Evolutionary conservation across 495 filamentous ascomycete species (phyloP).

Genomic region (Neurospora sp.): DNA sequence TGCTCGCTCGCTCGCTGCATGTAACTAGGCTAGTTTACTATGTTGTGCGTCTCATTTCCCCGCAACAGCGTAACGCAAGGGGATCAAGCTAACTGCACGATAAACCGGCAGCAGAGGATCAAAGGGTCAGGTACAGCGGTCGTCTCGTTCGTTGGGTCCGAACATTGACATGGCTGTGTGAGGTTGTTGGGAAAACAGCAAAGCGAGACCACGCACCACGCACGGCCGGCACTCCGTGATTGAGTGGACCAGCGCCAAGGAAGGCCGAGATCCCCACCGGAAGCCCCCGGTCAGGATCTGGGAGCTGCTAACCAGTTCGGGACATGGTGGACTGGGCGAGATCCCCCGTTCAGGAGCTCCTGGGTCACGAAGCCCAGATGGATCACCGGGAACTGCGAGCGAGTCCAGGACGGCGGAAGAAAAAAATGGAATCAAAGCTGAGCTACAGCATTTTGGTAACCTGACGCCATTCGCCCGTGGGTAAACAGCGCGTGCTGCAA

Average conservation of each 20-base stretch:
- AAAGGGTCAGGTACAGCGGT: not conserved
- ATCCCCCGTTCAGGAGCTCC: not conserved
- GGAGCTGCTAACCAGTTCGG: not conserved
- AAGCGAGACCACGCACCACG: not conserved
- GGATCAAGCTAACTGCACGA: not conserved
- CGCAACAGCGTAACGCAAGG: not conserved
- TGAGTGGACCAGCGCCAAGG: not conserved
- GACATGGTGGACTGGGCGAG: not conserved
- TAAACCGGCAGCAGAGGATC: not conserved
- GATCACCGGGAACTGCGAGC: not conserved
- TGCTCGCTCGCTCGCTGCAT: not conserved
- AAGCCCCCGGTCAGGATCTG: not conserved
- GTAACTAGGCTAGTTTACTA: not conserved
- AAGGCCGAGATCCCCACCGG: not conserved
- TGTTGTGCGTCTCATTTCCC: not conserved
- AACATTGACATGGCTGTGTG: not conserved
- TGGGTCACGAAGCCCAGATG: not conserved
- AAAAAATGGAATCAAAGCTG: not conserved
- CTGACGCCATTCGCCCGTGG: not conserved
- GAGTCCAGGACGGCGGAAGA: not conserved
- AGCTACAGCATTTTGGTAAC: not conserved
- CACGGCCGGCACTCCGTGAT: not conserved
- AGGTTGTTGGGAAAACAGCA: not conserved
- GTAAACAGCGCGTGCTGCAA: not conserved
- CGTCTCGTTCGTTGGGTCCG: not conserved